phyloP scores from a whole-genome alignment of 2,329 filamentous ascomycete genomes.

The Aspergillus pseudoterreus region DNA sequence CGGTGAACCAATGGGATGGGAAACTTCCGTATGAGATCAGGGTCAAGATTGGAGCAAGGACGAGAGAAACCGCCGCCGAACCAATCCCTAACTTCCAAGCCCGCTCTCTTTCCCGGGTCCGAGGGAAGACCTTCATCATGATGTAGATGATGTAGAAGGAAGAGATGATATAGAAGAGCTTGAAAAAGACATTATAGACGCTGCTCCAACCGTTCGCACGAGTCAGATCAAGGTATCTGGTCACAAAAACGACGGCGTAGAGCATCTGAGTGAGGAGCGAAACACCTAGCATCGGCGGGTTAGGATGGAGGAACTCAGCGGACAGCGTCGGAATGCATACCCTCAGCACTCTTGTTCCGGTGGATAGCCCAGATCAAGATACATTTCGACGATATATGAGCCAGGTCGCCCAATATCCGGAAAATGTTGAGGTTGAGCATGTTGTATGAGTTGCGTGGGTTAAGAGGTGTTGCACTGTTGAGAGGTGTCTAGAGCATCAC shows the following conservation, averaged over 20 bases:
- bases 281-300: conserved; percentile 56
- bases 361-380: conserved; percentile 91
- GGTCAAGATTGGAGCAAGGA: conserved; percentile 69
- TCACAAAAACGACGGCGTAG: conserved; percentile 80
- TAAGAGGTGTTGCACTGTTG: not conserved
- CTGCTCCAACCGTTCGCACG: conserved; percentile 29
- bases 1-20: conserved; percentile 32
- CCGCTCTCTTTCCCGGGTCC: conserved; percentile 84
- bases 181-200: conserved; percentile 75
- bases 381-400: conserved; percentile 80
- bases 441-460: not conserved
- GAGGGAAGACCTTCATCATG: conserved; percentile 81
- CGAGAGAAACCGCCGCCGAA: conserved; percentile 61
- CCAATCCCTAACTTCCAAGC: conserved; percentile 86
- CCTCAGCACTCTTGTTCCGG: conserved; percentile 80
- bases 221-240: conserved; percentile 84
- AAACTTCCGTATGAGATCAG: conserved; percentile 62
- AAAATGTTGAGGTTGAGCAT: conserved; percentile 38
- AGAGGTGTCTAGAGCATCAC: not conserved
- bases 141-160: conserved; percentile 82
- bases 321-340: conserved; percentile 36
- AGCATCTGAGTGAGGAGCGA: conserved; percentile 85
- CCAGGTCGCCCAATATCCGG: conserved; percentile 77
- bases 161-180: conserved; percentile 81
- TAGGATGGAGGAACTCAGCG: conserved; percentile 2